These are phyloP conservation scores for Solanum raphanifolium DNA, from an alignment of 257 asterid species.

Conservation along the genomic window DNA sequence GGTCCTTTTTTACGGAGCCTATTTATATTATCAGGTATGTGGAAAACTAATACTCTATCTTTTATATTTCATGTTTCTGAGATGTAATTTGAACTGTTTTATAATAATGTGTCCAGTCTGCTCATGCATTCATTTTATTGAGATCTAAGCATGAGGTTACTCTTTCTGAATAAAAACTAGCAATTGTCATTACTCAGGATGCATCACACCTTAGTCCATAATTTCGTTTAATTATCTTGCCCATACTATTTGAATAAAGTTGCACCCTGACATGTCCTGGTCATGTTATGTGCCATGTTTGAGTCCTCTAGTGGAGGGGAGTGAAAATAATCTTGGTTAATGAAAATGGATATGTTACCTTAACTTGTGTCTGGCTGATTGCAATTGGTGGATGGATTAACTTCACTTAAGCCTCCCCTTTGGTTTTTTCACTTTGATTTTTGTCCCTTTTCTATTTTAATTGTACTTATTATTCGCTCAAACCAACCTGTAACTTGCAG, in stretches of 20 bases:
- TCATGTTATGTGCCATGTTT: neutral
- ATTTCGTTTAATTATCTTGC: neutral
- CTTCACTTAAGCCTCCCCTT: neutral
- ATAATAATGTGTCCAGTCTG: neutral
- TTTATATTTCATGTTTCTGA: neutral
- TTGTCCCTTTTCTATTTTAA: neutral
- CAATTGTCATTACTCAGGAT: neutral
- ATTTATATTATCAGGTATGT: constrained; percentile 88
- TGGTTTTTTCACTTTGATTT: neutral
- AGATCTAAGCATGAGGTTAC: neutral
- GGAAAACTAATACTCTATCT: neutral
- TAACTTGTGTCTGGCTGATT: neutral
- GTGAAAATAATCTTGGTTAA: neutral
- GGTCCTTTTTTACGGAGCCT: constrained; percentile 74
- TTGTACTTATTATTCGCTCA: neutral
- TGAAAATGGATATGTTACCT: neutral
- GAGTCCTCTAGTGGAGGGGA: neutral
- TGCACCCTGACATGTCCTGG: neutral
- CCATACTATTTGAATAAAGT: neutral
- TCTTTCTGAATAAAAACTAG: neutral
- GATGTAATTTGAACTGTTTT: neutral
- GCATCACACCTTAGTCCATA: neutral
- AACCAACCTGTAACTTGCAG: constrained; percentile 30
- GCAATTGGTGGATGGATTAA: neutral
- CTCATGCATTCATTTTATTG: neutral